These are phyloP conservation scores for Cymbopogon flexuosus DNA, from an alignment of 202 grass and related monocot species.

Conservation along the genomic window DNA sequence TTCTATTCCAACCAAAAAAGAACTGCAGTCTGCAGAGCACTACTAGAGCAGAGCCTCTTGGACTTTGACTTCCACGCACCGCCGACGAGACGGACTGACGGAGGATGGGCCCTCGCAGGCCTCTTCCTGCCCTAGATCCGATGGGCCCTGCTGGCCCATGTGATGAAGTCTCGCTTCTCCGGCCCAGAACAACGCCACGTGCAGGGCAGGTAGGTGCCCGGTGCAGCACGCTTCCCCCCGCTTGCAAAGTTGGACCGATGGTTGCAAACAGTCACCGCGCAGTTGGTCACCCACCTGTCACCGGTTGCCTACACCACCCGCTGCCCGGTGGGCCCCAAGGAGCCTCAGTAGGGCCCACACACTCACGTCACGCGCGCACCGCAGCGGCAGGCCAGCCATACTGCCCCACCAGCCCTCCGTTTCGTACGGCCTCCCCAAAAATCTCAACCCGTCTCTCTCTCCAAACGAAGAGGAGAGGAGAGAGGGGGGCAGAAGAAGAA, in stretches of 20 bases:
- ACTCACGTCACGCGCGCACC: constrained; percentile 11
- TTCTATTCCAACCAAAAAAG: not conserved
- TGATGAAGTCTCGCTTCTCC: not conserved
- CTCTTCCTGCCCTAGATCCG: not conserved
- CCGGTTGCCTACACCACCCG: not conserved
- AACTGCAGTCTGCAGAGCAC: not conserved
- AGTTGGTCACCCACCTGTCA: constrained; percentile 8
- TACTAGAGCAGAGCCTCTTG: not conserved
- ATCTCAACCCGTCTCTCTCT: constrained; percentile 22
- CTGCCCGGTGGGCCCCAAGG: not conserved
- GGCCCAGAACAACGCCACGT: not conserved
- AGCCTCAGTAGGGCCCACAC: not conserved
- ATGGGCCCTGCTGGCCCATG: not conserved
- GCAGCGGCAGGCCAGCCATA: not conserved
- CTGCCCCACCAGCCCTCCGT: constrained; percentile 29
- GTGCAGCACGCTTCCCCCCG: not conserved
- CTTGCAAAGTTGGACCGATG: not conserved
- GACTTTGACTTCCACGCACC: not conserved
- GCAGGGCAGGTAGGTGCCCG: not conserved
- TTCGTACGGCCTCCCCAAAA: constrained; percentile 40
- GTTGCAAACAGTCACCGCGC: constrained; percentile 5
- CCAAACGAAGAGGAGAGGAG: not conserved
- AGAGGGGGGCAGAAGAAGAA: constrained; percentile 1
- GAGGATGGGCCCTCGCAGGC: not conserved
- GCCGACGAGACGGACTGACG: not conserved